Evolutionary conservation across 768 basidiomycete genomes (phyloP), one percentile per base, ranked within the genome.

Genomic region (Lactarius sanguifluus): DNA sequence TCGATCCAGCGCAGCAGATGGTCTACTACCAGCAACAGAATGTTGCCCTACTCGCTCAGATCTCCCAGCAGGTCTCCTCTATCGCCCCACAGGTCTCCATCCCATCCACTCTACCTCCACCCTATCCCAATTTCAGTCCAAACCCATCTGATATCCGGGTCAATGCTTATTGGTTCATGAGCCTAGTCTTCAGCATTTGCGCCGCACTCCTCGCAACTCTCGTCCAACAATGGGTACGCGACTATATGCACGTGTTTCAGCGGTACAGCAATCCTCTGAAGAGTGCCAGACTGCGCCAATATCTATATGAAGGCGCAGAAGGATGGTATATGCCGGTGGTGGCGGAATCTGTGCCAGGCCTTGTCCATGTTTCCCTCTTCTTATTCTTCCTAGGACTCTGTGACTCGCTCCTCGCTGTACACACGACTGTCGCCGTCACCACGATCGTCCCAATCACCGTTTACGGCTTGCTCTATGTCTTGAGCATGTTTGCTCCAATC

Each of bases 371-470:
- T 9, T 81, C 82, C 2, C 75, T 83, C 16, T 77, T 82, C 23
- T 74, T 84, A 10, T 84, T 84, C 73, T 79, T 86, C 72, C 76
- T 79, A 34, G 80, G 81, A 36, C 76, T 85, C 38, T 72, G 82
- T 41, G 76, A 78, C 25, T 82, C 84, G 69, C 73, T 84, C 36
- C 72, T 72, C 62, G 72, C 78, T 12, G 70, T 71, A 43, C 66
- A 71, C 58, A n/a, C 12, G 2, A 59, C 52, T 23, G 62, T 71
- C 15, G 68, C 64, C 1, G 18, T 60, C 3, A 43, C 59, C 3
- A 57, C 64, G 0, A 38, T 65, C 3, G 28, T 64, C 1, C 61
- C 68, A 5, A 63, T 71, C 7, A 18, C 54, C 25, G 5, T 56
- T 30, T 68, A 62, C 28, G 58, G 50, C 1, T 7, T 55, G 0